phyloP scores from a whole-genome alignment of 805 yeast species.

The Candida qinlingensis region DNA sequence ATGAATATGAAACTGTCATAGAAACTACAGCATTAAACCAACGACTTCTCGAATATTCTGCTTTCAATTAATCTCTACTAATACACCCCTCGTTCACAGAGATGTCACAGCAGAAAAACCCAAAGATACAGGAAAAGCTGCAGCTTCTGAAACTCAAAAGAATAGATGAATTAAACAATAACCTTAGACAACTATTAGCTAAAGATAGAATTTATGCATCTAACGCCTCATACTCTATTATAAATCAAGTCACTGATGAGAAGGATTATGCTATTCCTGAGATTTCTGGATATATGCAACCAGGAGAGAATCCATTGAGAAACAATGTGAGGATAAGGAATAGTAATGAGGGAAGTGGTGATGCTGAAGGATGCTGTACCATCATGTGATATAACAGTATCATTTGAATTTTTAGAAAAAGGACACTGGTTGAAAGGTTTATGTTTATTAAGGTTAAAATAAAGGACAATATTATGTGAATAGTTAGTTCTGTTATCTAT shows the following conservation, averaged over 20 bases:
- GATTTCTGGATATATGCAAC: slow-evolving; percentile 34
- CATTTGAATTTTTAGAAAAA: too few species aligned
- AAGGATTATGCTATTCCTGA: slow-evolving; percentile 36
- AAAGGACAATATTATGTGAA: not conserved
- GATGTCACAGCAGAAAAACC: slow-evolving; percentile 4
- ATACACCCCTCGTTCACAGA: not conserved
- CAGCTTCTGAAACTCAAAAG: slow-evolving; percentile 55
- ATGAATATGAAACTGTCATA: not conserved
- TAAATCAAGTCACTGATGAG: slow-evolving; percentile 30
- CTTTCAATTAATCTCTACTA: too few species aligned
- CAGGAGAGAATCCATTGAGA: slow-evolving; percentile 35
- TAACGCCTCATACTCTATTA: slow-evolving; percentile 47
- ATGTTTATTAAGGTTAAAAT: too few species aligned
- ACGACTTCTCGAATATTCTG: too few species aligned
- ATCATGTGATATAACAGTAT: slow-evolving; percentile 24
- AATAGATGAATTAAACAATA: slow-evolving; percentile 49
- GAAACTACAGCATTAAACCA: not conserved
- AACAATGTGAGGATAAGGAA: slow-evolving; percentile 8
- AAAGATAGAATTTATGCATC: slow-evolving; percentile 61
- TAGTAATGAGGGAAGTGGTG: not conserved
- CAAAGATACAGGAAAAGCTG: slow-evolving; percentile 36
- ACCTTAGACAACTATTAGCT: slow-evolving; percentile 44
- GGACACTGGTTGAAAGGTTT: too few species aligned
- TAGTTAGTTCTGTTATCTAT: not conserved
- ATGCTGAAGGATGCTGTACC: slow-evolving; percentile 28